These are phyloP conservation scores for Coniochaeta ligniaria DNA, from an alignment of 2,329 filamentous ascomycete species.

Conservation along the genomic window DNA sequence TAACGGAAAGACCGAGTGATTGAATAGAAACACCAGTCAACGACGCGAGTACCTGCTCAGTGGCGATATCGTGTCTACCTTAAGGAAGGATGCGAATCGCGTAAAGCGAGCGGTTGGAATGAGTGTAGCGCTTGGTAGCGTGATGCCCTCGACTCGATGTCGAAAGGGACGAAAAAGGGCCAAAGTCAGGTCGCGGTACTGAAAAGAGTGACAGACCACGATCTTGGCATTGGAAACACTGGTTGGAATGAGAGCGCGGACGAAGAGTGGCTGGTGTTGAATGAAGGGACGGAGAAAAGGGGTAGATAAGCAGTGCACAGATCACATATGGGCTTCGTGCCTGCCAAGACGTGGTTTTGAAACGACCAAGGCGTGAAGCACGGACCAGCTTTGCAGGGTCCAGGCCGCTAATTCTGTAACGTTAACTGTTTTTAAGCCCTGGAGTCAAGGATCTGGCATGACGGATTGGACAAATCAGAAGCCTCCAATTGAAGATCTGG, in stretches of 20 bases:
- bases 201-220: background rate
- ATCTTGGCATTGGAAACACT: background rate
- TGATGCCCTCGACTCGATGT: background rate
- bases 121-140: background rate
- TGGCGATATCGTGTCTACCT: background rate
- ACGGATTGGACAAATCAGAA: background rate
- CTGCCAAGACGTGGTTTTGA: background rate
- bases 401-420: background rate
- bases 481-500: background rate
- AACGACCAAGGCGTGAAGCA: background rate
- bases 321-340: background rate
- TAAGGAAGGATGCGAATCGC: background rate
- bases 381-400: background rate
- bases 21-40: background rate
- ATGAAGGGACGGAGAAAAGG: background rate
- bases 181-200: background rate
- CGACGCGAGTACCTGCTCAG: background rate
- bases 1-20: background rate
- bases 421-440: background rate
- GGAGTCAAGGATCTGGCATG: background rate
- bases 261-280: background rate
- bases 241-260: background rate
- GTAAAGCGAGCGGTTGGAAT: background rate
- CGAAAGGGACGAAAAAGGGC: background rate
- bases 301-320: background rate